Percentiles rank a stretch among this genome's conserved stretches.
Conservation (phyloP, 345 rosid genomes). For the Lenwebbia sp. region DNA sequence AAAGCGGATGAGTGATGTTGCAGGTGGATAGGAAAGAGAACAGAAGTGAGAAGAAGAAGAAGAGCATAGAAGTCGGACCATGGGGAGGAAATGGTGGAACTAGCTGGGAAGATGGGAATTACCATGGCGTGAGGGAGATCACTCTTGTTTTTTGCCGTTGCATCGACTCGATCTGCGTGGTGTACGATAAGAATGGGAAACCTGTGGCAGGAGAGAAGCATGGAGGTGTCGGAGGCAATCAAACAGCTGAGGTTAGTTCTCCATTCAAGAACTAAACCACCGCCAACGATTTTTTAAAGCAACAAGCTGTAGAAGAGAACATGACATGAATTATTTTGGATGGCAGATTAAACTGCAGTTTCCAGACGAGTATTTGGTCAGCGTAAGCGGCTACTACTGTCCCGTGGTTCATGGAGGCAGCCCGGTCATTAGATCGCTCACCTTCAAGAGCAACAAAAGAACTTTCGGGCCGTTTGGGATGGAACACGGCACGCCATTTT, state of each 20-base stretch:
- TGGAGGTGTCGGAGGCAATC: constrained; percentile 60
- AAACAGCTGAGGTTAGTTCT: constrained; percentile 33
- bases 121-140: constrained; percentile 61
- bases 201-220: constrained; percentile 47
- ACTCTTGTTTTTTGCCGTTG: constrained; percentile 45
- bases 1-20: background rate
- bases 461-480: constrained; percentile 59
- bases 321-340: background rate
- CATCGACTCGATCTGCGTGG: constrained; percentile 50
- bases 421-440: constrained; percentile 60
- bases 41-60: constrained; percentile 15
- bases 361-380: constrained; percentile 55
- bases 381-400: constrained; percentile 50
- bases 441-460: constrained; percentile 52
- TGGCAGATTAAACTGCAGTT: constrained; percentile 61
- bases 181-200: constrained; percentile 56
- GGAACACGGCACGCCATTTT: constrained; percentile 69
- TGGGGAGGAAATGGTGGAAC: constrained; percentile 86
- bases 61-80: constrained; percentile 38
- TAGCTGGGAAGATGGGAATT: constrained; percentile 62
- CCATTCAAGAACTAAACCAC: background rate
- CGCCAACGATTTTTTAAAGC: background rate
- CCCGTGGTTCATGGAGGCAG: constrained; percentile 46
- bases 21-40: constrained; percentile 15
- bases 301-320: background rate